Conservation (phyloP, 1,284 basidiomycete species). For the Bondarzewia mesenterica region DNA sequence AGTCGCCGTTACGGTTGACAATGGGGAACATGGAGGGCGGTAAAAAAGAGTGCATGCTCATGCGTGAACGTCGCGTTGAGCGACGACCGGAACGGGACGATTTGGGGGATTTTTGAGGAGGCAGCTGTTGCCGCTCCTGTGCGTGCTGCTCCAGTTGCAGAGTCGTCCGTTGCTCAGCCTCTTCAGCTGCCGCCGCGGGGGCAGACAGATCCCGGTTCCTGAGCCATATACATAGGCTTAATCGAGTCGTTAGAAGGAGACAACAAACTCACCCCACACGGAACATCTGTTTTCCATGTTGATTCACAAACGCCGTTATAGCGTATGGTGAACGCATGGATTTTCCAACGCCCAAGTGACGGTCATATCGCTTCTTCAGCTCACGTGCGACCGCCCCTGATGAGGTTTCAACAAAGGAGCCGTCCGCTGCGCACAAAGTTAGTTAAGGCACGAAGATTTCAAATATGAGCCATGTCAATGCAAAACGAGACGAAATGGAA, state of each 20-base stretch:
- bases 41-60: conserved; percentile 61
- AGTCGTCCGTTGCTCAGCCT: conserved; percentile 18
- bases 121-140: conserved; percentile 9
- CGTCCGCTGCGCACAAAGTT: conserved; percentile 43
- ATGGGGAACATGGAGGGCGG: conserved; percentile 37
- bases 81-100: conserved; percentile 17
- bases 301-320: conserved; percentile 70
- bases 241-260: not conserved
- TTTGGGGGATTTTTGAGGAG: conserved; percentile 11
- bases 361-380: conserved; percentile 67
- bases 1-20: conserved; percentile 25
- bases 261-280: conserved; percentile 54
- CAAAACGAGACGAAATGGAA: no score
- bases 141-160: conserved; percentile 13
- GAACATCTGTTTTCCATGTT: conserved; percentile 67
- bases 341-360: conserved; percentile 53
- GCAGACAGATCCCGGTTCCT: conserved; percentile 50
- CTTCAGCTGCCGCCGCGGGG: conserved; percentile 28
- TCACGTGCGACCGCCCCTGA: conserved; percentile 65
- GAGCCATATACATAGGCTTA: conserved; percentile 10
- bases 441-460: not conserved
- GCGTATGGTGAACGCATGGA: conserved; percentile 66
- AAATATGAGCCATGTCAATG: conserved; percentile 4
- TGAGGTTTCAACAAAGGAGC: conserved; percentile 70
- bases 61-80: conserved; percentile 46